phyloP scores from a whole-genome alignment of 768 basidiomycete species.

The Leucogyrophana mollusca region DNA sequence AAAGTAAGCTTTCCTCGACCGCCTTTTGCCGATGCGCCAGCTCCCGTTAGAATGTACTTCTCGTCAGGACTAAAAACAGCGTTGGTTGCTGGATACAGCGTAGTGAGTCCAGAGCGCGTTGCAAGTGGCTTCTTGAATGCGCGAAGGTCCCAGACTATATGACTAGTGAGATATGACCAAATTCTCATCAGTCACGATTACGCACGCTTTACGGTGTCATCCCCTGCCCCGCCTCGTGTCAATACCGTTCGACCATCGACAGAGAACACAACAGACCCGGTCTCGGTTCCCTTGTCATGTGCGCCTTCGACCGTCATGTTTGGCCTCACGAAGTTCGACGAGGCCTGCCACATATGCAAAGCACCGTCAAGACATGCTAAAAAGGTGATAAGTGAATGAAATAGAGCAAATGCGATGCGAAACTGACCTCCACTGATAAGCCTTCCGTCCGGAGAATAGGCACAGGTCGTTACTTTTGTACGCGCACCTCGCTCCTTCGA shows the following conservation, averaged over 20 bases:
- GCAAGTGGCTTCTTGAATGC: slow-evolving; percentile 88
- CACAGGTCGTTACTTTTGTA: slow-evolving; percentile 86
- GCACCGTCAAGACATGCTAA: slow-evolving; percentile 90
- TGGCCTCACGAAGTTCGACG: slow-evolving; percentile 91
- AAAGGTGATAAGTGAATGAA: slow-evolving; percentile 8
- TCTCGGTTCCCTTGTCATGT: slow-evolving; percentile 83
- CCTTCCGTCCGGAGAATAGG: slow-evolving; percentile 87
- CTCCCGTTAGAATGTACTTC: slow-evolving; percentile 83
- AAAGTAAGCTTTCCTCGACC: slow-evolving; percentile 73
- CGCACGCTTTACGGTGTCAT: slow-evolving; percentile 94
- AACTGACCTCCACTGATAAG: slow-evolving; percentile 82
- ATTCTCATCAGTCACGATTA: slow-evolving; percentile 17
- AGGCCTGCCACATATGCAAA: slow-evolving; percentile 90
- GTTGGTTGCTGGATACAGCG: slow-evolving; percentile 90
- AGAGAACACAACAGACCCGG: slow-evolving; percentile 84
- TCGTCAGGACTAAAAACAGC: slow-evolving; percentile 95
- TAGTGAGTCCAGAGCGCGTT: slow-evolving; percentile 59
- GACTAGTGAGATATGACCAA: slow-evolving; percentile 3
- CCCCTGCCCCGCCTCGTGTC: slow-evolving; percentile 84
- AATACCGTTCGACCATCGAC: slow-evolving; percentile 83
- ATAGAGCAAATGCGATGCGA: not conserved
- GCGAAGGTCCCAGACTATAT: slow-evolving; percentile 89
- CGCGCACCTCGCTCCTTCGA: slow-evolving; percentile 93
- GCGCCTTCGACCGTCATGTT: slow-evolving; percentile 84
- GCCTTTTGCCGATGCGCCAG: slow-evolving; percentile 64